Conservation (phyloP, 495 filamentous ascomycete species). For the Acidiella bohemica region DNA sequence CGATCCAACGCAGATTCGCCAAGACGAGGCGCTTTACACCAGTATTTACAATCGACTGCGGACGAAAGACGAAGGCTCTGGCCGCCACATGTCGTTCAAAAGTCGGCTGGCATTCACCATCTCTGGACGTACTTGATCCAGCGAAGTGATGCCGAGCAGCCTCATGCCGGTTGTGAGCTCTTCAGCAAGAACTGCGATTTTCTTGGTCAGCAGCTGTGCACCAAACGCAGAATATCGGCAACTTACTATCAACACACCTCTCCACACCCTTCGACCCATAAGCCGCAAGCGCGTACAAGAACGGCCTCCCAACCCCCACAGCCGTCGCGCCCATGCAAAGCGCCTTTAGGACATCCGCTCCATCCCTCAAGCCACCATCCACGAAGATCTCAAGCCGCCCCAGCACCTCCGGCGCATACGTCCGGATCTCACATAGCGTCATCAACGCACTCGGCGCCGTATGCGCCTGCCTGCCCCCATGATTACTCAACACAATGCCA, state of each 20-base stretch:
- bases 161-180: conserved; percentile 66
- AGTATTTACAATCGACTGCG: not conserved
- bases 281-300: conserved; percentile 27
- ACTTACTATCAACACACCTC: conserved; percentile 34
- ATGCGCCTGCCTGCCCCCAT: conserved; percentile 56
- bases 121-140: conserved; percentile 40
- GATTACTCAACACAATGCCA: conserved; percentile 50
- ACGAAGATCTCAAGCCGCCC: conserved; percentile 46
- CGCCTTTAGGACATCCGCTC: conserved; percentile 16
- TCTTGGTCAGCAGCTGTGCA: conserved; percentile 43
- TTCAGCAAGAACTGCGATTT: conserved; percentile 61
- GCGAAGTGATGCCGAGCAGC: conserved; percentile 55
- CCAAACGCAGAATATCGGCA: conserved; percentile 45
- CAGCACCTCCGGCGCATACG: conserved; percentile 44
- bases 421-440: conserved; percentile 40
- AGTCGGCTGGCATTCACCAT: conserved; percentile 5
- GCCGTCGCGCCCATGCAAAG: conserved; percentile 14
- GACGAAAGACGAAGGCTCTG: not conserved
- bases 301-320: conserved; percentile 14
- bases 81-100: conserved; percentile 2
- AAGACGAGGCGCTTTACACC: no score
- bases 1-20: no score
- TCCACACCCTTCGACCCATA: conserved; percentile 31
- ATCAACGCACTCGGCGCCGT: conserved; percentile 24
- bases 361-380: conserved; percentile 33